phyloP scores from a whole-genome alignment of 139 green algal genomes.

The Bryopsis sp. region DNA sequence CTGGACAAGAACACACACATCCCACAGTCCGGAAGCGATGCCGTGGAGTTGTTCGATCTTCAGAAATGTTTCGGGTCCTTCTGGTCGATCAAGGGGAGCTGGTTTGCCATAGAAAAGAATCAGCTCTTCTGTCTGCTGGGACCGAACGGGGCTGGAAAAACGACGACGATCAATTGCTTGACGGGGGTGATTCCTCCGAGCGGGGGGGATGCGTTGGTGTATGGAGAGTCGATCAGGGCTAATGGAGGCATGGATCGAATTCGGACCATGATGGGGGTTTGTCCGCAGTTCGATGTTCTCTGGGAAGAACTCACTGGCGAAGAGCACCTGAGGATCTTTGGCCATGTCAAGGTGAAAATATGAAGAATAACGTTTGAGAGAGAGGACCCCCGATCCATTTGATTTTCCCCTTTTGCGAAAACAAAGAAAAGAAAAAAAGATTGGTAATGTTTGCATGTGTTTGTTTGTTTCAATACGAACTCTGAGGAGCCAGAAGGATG shows the following conservation, averaged over 20 bases:
- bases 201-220: conserved; percentile 69
- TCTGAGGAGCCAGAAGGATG: too few relatives aligned
- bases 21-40: conserved; percentile 17
- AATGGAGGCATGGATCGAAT: conserved; percentile 61
- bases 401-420: too few relatives aligned
- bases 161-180: conserved; percentile 86
- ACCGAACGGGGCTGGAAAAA: conserved; percentile 67
- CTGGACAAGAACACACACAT: conserved; percentile 23
- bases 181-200: conserved; percentile 54
- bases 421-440: too few relatives aligned
- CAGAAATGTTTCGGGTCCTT: conserved; percentile 55
- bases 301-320: conserved; percentile 78
- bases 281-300: conserved; percentile 94
- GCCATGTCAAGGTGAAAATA: conserved; percentile 72
- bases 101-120: conserved; percentile 65
- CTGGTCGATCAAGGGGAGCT: conserved; percentile 69
- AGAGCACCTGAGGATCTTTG: conserved; percentile 89
- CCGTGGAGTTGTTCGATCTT: conserved; percentile 77
- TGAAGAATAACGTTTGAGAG: conserved; percentile 16
- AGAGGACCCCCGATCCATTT: background rate
- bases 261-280: conserved; percentile 73
- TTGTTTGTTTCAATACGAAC: too few relatives aligned
- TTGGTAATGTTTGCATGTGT: background rate
- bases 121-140: conserved; percentile 77
- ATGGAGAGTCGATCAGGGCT: conserved; percentile 52